Conservation (phyloP, 2,329 filamentous ascomycete genomes). For the Penicillium sp. region DNA sequence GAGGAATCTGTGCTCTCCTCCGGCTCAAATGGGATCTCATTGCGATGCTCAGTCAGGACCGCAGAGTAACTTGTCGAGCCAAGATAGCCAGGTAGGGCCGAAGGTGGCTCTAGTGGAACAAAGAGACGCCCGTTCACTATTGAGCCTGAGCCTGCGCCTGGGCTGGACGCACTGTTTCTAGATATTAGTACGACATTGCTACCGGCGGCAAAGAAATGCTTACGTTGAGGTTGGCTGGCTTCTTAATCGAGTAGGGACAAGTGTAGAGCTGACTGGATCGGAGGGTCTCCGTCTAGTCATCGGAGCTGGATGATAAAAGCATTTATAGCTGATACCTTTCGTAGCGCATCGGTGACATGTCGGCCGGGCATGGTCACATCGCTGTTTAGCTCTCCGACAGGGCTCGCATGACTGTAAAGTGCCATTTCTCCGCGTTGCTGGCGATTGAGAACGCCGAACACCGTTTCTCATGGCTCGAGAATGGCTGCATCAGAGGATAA, state of each 20-base stretch:
- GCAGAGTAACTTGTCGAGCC: conserved; percentile 38
- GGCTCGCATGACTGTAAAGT: conserved; percentile 39
- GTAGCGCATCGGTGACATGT: conserved; percentile 33
- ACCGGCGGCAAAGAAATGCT: neutral
- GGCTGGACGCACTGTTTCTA: conserved; percentile 23
- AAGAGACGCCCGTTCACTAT: conserved; percentile 20
- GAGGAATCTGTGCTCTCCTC: conserved; percentile 23
- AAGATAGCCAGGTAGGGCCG: conserved; percentile 33
- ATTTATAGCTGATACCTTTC: conserved; percentile 31
- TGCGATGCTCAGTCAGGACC: conserved; percentile 33
- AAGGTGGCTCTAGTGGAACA: conserved; percentile 23
- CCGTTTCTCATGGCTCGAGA: conserved; percentile 17
- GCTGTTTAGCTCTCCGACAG: conserved; percentile 38
- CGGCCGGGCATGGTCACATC: conserved; percentile 36
- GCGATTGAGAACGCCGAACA: conserved; percentile 22
- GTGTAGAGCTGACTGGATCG: conserved; percentile 8
- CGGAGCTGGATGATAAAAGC: conserved; percentile 40
- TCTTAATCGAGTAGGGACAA: conserved; percentile 16
- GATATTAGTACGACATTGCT: conserved; percentile 4
- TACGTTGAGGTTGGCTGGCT: conserved; percentile 27
- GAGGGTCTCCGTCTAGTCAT: conserved; percentile 33
- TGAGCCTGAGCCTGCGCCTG: conserved; percentile 25
- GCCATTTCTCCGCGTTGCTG: conserved; percentile 36
- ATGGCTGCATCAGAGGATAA: neutral
- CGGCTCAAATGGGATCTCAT: conserved; percentile 33